Evolutionary conservation across 176 grass and related monocot species (phyloP).

Genomic region (Triticum turgidum): DNA sequence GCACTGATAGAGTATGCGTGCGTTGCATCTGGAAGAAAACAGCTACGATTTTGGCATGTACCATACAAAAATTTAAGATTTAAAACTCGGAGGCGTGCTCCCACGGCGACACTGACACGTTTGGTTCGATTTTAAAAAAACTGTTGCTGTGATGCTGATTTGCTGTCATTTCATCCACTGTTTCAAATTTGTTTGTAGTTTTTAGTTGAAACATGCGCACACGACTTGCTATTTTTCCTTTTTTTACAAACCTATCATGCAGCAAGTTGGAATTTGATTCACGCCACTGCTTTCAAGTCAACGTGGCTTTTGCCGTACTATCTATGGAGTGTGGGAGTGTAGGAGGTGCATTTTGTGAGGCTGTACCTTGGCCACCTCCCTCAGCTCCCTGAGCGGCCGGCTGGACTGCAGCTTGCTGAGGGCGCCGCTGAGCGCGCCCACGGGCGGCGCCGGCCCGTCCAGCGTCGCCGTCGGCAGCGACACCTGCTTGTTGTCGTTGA

Average conservation of each 20-base stretch:
- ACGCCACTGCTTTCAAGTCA: neutral
- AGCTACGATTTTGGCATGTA: conserved; percentile 26
- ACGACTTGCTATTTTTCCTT: neutral
- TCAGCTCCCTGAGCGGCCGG: conserved; percentile 87
- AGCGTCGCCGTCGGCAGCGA: conserved; percentile 92
- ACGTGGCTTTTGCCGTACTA: neutral
- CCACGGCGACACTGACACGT: conserved; percentile 15
- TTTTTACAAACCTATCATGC: neutral
- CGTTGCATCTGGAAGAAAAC: neutral
- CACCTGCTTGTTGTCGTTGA: conserved; percentile 99
- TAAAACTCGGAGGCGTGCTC: neutral
- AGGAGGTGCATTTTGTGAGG: conserved; percentile 10
- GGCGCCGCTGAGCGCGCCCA: conserved; percentile 90
- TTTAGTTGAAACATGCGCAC: neutral
- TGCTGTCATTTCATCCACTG: neutral
- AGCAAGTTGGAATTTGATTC: neutral
- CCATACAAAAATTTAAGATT: neutral
- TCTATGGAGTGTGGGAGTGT: conserved; percentile 4
- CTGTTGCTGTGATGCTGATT: neutral
- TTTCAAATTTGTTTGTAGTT: too few relatives aligned
- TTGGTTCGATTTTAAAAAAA: neutral
- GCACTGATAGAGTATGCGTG: conserved; percentile 18
- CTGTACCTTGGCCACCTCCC: conserved; percentile 95
- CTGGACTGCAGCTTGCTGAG: conserved; percentile 90
- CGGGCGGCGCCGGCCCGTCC: conserved; percentile 85